Base-by-base conservation (phyloP, 1,139 yeast species). In the Geotrichum fermentans region DNA sequence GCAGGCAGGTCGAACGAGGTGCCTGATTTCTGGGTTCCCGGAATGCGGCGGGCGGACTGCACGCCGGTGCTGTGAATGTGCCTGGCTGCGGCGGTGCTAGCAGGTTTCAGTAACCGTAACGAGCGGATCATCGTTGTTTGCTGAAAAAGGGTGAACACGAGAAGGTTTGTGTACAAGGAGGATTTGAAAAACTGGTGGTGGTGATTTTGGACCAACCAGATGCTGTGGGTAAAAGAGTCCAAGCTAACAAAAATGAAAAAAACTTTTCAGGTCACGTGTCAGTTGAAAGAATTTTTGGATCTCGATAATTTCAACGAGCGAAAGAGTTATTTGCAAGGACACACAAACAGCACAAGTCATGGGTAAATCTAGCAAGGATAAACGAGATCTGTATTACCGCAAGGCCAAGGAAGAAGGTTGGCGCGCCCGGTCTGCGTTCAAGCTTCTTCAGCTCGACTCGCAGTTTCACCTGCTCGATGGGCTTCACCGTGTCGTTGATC, bases 341-440 rank as follows among this genome's bases (percentile, higher is more conserved):
- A n/a, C n/a, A n/a, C n/a, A n/a, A n/a, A n/a, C n/a, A n/a, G n/a
- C n/a, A n/a, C n/a, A n/a, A n/a, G n/a, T 17, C 28, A 90, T 92
- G 97, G 97, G 98, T 45, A 89, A 90, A 65, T 83, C 94, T 58
- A 86, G 95, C 69, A 92, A 92, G 64, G 98, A 92, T 66, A 92
- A 92, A 66, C 75, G 97, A 64, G 98, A 92, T 67, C 70, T 90
- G 53, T 92, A 92, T 69, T 75, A 75, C 55, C 58, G 97, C 63
- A 81, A 87, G 63, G 98, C 98, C 52, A 92, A 92, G 61, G 98
- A 92, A 64, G 95, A 89, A 65, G 98, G 98, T 8, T 92, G 94
- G 86, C 74, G 98, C 58, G 98, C 98, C 1, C 73, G 98, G 41
- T 88, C 97, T 0, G 98, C 98, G 0, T 92, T 87, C 71, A 92